Percentiles rank a stretch among this genome's conserved stretches.
phyloP scores from a whole-genome alignment of 169 alveolate species.

The Plasmodium coatneyi region DNA sequence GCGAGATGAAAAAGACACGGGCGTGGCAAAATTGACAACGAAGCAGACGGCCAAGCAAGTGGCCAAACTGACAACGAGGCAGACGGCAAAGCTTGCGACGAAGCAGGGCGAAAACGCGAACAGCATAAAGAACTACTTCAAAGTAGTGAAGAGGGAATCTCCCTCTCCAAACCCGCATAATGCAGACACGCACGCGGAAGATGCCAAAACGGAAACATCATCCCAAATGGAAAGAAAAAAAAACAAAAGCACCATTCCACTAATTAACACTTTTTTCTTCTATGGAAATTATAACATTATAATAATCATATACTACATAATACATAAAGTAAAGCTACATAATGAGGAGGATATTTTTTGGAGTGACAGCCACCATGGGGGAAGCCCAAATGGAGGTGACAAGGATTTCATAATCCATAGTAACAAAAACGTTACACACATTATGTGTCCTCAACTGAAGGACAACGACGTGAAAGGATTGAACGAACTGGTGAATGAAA shows the following conservation, averaged over 20 bases:
- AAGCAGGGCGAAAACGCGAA: background rate
- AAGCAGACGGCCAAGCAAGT: background rate
- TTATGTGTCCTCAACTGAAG: slow-evolving; percentile 48
- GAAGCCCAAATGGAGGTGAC: background rate
- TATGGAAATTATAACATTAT: slow-evolving; percentile 57
- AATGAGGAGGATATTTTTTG: slow-evolving; percentile 6
- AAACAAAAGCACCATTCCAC: slow-evolving; percentile 2
- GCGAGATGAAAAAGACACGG: background rate
- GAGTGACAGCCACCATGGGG: slow-evolving; percentile 22
- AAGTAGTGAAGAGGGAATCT: slow-evolving; percentile 26
- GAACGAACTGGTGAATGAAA: slow-evolving; percentile 29
- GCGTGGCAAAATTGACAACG: background rate
- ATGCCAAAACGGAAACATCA: background rate
- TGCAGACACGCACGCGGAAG: background rate
- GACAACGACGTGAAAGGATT: background rate
- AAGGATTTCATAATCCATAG: slow-evolving; percentile 23
- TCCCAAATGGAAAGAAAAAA: slow-evolving; percentile 1
- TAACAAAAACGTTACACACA: slow-evolving; percentile 51
- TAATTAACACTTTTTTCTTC: slow-evolving; percentile 43
- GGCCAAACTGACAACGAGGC: background rate
- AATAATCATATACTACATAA: slow-evolving; percentile 52
- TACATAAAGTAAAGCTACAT: slow-evolving; percentile 34
- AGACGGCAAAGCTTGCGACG: background rate
- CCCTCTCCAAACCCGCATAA: background rate
- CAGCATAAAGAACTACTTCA: slow-evolving; percentile 60